A percentile compares a stretch with the other conserved stretches of the same genome.
These are phyloP conservation scores for Penicillium sclerotigenum DNA, from an alignment of 2,329 filamentous ascomycete genomes.

Conservation along the genomic window DNA sequence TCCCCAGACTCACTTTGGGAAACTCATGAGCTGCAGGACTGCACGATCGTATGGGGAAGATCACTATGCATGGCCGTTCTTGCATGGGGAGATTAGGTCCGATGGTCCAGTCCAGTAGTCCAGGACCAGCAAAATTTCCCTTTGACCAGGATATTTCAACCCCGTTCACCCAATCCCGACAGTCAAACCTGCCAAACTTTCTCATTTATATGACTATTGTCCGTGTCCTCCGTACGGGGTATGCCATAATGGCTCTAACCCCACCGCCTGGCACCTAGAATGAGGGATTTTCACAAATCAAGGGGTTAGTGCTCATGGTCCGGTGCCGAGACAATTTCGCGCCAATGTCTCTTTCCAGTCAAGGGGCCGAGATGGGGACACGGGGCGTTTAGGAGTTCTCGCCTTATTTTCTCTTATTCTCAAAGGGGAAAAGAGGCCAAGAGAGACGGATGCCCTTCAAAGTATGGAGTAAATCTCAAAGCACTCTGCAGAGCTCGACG, in stretches of 20 bases:
- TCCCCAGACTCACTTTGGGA: constrained; percentile 7
- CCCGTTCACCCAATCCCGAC: not conserved
- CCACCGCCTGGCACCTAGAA: not conserved
- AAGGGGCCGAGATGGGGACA: constrained; percentile 15
- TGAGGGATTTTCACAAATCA: constrained; percentile 9
- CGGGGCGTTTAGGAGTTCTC: not conserved
- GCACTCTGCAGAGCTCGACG: not conserved
- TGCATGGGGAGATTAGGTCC: not conserved
- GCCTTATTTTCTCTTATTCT: not conserved
- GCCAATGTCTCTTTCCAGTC: constrained; percentile 14
- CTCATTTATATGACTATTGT: not conserved
- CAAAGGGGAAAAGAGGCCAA: not conserved
- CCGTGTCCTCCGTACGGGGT: not conserved
- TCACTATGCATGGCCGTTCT: not conserved
- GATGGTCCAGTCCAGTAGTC: not conserved
- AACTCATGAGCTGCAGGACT: constrained; percentile 9
- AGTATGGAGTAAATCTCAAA: not conserved
- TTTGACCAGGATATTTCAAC: not conserved
- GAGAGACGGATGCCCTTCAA: not conserved
- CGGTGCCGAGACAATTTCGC: constrained; percentile 9
- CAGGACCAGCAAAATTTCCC: not conserved
- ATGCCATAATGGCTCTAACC: not conserved
- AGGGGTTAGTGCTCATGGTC: not conserved
- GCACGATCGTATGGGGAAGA: constrained; percentile 14
- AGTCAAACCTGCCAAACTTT: not conserved